Percentiles rank a stretch among this genome's conserved stretches.
These are phyloP conservation scores for Aspergillus glaucus DNA, from an alignment of 2,329 filamentous ascomycete genomes.

Conservation along the genomic window DNA sequence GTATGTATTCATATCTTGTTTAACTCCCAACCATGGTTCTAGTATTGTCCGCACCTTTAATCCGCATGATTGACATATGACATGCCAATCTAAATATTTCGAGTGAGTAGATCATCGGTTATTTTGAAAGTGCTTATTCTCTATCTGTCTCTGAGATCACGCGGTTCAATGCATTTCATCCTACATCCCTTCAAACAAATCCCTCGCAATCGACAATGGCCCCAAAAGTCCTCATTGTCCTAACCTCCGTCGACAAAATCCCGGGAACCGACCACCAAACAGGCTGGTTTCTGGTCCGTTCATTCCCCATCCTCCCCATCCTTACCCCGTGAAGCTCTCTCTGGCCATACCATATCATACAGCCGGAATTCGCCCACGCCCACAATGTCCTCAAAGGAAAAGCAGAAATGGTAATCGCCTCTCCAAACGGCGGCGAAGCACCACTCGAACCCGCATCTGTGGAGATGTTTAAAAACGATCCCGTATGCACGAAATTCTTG, in stretches of 20 bases:
- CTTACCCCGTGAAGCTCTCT: background rate
- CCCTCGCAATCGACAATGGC: no score
- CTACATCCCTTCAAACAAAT: no score
- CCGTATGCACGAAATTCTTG: background rate
- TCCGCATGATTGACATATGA: no score
- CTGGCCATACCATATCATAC: background rate
- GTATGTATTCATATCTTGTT: no score
- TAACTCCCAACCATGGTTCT: no score
- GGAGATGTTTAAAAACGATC: background rate
- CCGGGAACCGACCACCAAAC: slow-evolving; percentile 44
- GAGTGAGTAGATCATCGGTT: no score
- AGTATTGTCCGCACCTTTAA: no score
- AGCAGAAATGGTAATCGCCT: slow-evolving; percentile 50
- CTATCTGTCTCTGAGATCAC: no score
- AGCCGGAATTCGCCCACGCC: slow-evolving; percentile 55
- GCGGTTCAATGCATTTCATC: no score
- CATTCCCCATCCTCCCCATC: background rate
- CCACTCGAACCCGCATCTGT: slow-evolving; percentile 54
- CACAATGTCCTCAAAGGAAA: slow-evolving; percentile 50
- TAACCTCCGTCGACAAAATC: slow-evolving; percentile 52
- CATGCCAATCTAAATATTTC: no score
- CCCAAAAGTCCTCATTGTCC: slow-evolving; percentile 55
- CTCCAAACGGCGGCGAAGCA: slow-evolving; percentile 52
- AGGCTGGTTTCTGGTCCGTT: slow-evolving; percentile 60
- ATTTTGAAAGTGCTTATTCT: no score